Conservation (phyloP, 768 basidiomycete species). For the Cytidiella melzeri region DNA sequence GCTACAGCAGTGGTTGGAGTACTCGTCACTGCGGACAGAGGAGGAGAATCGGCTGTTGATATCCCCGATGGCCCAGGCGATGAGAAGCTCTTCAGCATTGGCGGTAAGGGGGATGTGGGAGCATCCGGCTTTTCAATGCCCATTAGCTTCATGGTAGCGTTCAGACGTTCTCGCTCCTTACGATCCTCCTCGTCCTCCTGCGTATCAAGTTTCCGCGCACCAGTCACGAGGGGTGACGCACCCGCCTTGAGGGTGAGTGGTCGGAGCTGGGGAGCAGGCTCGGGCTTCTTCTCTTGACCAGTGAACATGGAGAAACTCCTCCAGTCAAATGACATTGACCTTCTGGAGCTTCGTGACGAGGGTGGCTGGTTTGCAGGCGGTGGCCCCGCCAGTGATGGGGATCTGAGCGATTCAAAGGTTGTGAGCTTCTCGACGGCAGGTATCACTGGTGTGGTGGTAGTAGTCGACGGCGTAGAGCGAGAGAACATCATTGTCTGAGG, state of each 20-base stretch:
- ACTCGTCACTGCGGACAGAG: conserved; percentile 10
- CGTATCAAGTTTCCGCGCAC: conserved; percentile 77
- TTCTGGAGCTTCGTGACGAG: conserved; percentile 41
- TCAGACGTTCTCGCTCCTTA: conserved; percentile 78
- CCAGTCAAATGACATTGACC: conserved; percentile 85
- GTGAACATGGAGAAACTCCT: conserved; percentile 69
- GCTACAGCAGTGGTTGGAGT: conserved; percentile 21
- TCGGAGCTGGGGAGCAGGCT: conserved; percentile 46
- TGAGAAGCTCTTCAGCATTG: conserved; percentile 35
- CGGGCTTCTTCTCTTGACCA: conserved; percentile 53
- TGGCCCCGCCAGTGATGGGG: conserved; percentile 9
- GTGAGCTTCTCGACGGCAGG: conserved; percentile 29
- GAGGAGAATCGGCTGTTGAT: background rate
- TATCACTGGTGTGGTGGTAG: conserved; percentile 31
- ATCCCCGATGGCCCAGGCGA: conserved; percentile 23
- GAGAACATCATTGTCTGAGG: conserved; percentile 58
- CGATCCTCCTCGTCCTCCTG: conserved; percentile 91
- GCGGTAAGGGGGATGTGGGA: conserved; percentile 33
- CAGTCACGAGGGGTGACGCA: conserved; percentile 46
- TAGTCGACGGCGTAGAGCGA: conserved; percentile 22
- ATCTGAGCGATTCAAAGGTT: conserved; percentile 24
- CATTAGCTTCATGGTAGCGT: conserved; percentile 92
- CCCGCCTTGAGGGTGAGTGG: conserved; percentile 73
- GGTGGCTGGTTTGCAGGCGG: conserved; percentile 17
- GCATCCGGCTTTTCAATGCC: conserved; percentile 71